These are phyloP conservation scores for Prosopis cineraria DNA, from an alignment of 306 rosid species.

Conservation along the genomic window DNA sequence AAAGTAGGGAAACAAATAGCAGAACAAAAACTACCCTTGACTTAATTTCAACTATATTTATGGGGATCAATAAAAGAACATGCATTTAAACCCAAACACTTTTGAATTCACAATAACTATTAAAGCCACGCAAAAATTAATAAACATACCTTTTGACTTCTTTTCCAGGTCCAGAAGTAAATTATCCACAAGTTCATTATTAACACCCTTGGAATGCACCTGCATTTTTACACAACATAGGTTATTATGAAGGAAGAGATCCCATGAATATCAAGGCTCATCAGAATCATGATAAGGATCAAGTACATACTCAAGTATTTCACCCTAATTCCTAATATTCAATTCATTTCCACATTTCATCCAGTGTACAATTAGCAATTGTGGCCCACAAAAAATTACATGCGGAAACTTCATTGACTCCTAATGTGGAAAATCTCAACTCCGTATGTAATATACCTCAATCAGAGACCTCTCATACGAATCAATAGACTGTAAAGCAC, in stretches of 20 bases:
- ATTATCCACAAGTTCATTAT: constrained; percentile 66
- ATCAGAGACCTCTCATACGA: constrained; percentile 73
- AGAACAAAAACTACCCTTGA: not conserved
- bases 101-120: constrained; percentile 9
- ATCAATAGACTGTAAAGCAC: constrained; percentile 63
- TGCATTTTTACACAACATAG: constrained; percentile 37
- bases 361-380: not conserved
- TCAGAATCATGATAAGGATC: not conserved
- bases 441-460: constrained; percentile 48
- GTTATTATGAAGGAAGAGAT: not conserved
- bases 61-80: not conserved
- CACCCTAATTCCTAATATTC: constrained; percentile 10
- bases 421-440: not conserved
- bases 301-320: not conserved
- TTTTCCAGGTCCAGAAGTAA: constrained; percentile 62
- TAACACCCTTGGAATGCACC: constrained; percentile 88
- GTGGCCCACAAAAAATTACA: not conserved
- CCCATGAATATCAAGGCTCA: not conserved
- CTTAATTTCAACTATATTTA: not conserved
- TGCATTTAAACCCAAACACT: constrained; percentile 10
- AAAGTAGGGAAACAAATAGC: not conserved
- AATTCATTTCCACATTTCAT: constrained; percentile 1
- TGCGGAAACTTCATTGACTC: constrained; percentile 5
- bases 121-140: constrained; percentile 7
- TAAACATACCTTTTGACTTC: constrained; percentile 61